Conservation (phyloP, 768 basidiomycete species). For the Leucosporidium creatinivorum region DNA sequence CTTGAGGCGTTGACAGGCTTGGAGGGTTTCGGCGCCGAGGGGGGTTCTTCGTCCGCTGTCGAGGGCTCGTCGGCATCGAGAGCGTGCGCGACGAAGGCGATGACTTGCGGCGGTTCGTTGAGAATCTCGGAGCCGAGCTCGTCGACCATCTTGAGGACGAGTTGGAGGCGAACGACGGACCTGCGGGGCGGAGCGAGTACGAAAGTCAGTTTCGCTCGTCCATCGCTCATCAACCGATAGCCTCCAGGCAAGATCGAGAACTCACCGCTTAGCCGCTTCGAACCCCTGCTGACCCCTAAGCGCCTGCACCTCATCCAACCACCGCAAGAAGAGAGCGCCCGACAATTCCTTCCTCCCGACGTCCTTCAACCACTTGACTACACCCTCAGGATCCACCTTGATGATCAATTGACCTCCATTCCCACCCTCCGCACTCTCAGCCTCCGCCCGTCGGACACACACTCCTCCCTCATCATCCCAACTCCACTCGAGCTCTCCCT, state of each 20-base stretch:
- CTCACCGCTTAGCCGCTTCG: conserved; percentile 49
- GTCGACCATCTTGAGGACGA: conserved; percentile 73
- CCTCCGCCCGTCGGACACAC: conserved; percentile 40
- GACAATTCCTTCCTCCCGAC: conserved; percentile 63
- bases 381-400: conserved; percentile 59
- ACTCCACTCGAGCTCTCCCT: conserved; percentile 52
- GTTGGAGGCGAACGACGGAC: conserved; percentile 65
- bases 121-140: conserved; percentile 58
- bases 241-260: neutral
- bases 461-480: conserved; percentile 44
- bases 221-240: neutral
- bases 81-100: conserved; percentile 76
- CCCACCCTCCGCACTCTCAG: conserved; percentile 44
- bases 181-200: conserved; percentile 38
- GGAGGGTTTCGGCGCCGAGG: neutral
- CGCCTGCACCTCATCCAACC: conserved; percentile 63
- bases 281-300: conserved; percentile 42
- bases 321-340: conserved; percentile 63
- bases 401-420: conserved; percentile 48
- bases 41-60: neutral
- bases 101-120: conserved; percentile 59
- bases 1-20: neutral
- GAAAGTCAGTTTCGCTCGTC: neutral
- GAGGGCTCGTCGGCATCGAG: conserved; percentile 48
- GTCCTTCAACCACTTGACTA: conserved; percentile 59